Evolutionary conservation across 2,329 filamentous ascomycete species (phyloP).

Genomic region (Curvularia lunata): DNA sequence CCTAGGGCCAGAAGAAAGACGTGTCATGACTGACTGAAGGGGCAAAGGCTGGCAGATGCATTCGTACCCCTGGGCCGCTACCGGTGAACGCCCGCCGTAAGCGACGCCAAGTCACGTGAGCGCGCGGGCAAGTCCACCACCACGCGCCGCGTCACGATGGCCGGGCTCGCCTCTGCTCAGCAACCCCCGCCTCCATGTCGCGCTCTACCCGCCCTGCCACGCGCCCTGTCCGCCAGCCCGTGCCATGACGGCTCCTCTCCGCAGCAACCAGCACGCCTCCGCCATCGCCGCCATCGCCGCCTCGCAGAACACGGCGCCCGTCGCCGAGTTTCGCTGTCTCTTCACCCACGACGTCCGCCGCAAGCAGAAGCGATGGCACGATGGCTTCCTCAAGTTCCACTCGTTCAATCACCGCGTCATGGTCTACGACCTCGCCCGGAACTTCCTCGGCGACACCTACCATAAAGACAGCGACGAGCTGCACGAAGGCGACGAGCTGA

Average conservation of each 20-base stretch:
- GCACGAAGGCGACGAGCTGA: conserved; percentile 80
- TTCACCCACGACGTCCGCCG: conserved; percentile 84
- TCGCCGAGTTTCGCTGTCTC: conserved; percentile 83
- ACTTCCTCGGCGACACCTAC: conserved; percentile 84
- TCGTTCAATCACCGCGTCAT: conserved; percentile 90
- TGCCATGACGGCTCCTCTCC: conserved; percentile 39
- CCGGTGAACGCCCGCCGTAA: conserved; percentile 9
- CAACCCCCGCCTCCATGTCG: conserved; percentile 15
- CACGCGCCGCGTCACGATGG: conserved; percentile 16
- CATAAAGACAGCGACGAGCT: conserved; percentile 74
- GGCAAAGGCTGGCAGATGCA: conserved; percentile 5
- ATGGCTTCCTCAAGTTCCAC: conserved; percentile 86
- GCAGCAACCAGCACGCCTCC: conserved; percentile 28
- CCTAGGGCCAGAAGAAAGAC: conserved; percentile 5
- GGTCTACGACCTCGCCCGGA: conserved; percentile 83
- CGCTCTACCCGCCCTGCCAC: conserved; percentile 1
- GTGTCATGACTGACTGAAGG: conserved; percentile 16
- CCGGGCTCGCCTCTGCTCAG: background rate
- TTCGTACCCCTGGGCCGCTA: conserved; percentile 6
- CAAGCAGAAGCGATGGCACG: conserved; percentile 93
- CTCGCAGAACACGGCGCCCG: conserved; percentile 71
- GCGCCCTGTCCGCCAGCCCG: conserved; percentile 13
- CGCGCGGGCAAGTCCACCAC: conserved; percentile 8
- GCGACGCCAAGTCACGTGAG: conserved; percentile 20
- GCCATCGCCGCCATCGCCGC: conserved; percentile 49